Base-by-base conservation (phyloP, 2,329 filamentous ascomycete genomes). In the Colletotrichum ledebouriae region DNA sequence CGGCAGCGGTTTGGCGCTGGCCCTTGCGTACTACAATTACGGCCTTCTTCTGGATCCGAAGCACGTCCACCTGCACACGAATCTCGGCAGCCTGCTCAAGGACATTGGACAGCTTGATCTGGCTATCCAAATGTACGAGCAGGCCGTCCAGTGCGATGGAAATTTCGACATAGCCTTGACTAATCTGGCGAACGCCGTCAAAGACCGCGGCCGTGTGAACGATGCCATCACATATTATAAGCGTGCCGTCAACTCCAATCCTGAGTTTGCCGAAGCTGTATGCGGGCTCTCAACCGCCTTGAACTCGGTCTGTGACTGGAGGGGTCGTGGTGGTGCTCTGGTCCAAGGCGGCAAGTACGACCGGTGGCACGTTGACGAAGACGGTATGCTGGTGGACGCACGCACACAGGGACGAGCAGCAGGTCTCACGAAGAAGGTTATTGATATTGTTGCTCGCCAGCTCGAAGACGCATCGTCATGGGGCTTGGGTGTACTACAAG, bases 261-360 rank as follows among this genome's bases (percentile, higher is more conserved):
- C 96, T 0, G 92, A 97, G 39, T 99, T 99, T 80, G 94, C 96
- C 1, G 96, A 99, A 80, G 96, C 96, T 6, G 95, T 99, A 0
- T 99, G 96, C 78, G 96, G 96, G 7, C 86, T 99, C 59, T 94
- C 94, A 2, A 98, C 97, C 67, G 95, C 96, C 1, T 83, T 99
- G 59, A 98, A 98, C 76, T 98, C 96, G 6, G 94, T 99, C 6
- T 99, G 96, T 77, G 92, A 95, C 75, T 99, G 96, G 96, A 87
- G 88, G 74, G 94, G 94, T 34, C 89, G 96, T 71, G 96, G 96
- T 69, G 96, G 96, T 1, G 91, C 97, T 52, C 85, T 93, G 29
- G 86, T 93, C n/a, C 86, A 90, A 60, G 84, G 84, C 59, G 93
- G 92, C 9, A 88, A 85, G 72, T 89, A 91, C 71, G 96, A 99